Evolutionary conservation across 768 basidiomycete species (phyloP).

Genomic region (Cytidiella melzeri): DNA sequence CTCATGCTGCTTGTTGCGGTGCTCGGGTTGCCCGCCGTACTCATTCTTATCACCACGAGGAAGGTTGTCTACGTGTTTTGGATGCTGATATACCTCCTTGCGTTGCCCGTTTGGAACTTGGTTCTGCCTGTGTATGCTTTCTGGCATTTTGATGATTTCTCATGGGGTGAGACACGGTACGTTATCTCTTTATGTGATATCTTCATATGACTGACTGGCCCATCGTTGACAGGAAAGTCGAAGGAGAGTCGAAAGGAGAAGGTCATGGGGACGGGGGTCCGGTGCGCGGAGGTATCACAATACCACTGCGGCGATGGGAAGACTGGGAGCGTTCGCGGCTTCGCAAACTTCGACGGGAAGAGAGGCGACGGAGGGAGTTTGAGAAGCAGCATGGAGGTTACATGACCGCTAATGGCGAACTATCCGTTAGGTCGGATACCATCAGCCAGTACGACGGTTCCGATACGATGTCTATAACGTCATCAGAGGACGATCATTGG

Average conservation of each 20-base stretch:
- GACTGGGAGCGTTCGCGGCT: constrained; percentile 97
- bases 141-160: constrained; percentile 99
- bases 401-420: constrained; percentile 56
- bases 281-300: constrained; percentile 45
- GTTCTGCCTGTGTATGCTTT: constrained; percentile 92
- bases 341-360: constrained; percentile 85
- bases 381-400: constrained; percentile 73
- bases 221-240: constrained; percentile 82
- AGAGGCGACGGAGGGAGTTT: constrained; percentile 72
- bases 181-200: constrained; percentile 22
- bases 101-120: constrained; percentile 96
- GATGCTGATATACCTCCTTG: constrained; percentile 93
- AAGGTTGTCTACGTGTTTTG: constrained; percentile 96
- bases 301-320: constrained; percentile 98
- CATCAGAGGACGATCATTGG: constrained; percentile 95
- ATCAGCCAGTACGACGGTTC: constrained; percentile 64
- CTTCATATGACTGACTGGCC: constrained; percentile 1
- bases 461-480: constrained; percentile 74
- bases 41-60: constrained; percentile 90
- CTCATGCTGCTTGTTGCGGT: constrained; percentile 84
- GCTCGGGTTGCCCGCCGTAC: constrained; percentile 85
- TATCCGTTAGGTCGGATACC: constrained; percentile 49
- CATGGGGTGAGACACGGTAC: constrained; percentile 97
- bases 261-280: constrained; percentile 65
- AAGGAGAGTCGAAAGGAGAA: constrained; percentile 78